Percentiles rank a stretch among this genome's conserved stretches.
Evolutionary conservation across 106 monocot species (phyloP).

Genomic region (Platanthera zijinensis): DNA sequence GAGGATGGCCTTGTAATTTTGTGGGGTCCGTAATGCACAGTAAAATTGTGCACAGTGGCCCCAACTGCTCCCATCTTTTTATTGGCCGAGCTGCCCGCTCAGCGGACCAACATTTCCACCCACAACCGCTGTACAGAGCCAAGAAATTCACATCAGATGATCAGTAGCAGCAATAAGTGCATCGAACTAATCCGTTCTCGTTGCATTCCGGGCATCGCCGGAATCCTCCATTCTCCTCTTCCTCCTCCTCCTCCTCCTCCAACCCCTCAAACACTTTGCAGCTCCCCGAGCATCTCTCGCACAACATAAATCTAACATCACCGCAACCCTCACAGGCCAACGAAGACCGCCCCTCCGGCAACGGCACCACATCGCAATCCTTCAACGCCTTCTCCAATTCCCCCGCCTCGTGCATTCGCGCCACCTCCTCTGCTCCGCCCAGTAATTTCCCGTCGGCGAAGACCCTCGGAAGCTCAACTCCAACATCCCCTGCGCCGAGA

Average conservation of each 20-base stretch:
- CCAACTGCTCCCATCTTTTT: too few species aligned
- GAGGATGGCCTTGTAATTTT: too few species aligned
- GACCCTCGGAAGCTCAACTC: conserved; percentile 47
- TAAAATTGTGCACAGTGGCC: too few species aligned
- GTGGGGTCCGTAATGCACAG: too few species aligned
- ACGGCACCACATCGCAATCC: conserved; percentile 19
- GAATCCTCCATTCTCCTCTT: conserved; percentile 20
- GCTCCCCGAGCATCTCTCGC: conserved; percentile 49
- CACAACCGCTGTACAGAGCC: not conserved
- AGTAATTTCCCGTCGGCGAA: conserved; percentile 55
- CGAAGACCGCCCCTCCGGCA: not conserved
- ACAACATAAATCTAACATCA: conserved; percentile 47
- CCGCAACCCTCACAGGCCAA: conserved; percentile 40
- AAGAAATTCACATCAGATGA: not conserved
- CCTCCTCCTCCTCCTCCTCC: conserved; percentile 14
- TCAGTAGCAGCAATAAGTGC: conserved; percentile 35
- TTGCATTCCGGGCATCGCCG: conserved; percentile 44
- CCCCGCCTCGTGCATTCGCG: conserved; percentile 53
- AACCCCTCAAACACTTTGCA: conserved; percentile 36
- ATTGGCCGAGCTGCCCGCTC: too few species aligned
- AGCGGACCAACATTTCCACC: too few species aligned
- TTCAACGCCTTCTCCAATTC: conserved; percentile 26
- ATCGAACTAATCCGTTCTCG: conserved; percentile 57
- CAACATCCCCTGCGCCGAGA: conserved; percentile 27
- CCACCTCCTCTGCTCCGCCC: conserved; percentile 66